Evolutionary conservation across 2,329 filamentous ascomycete species (phyloP), one percentile per base, ranked within the genome.

Genomic region (Fusarium xyrophilum): DNA sequence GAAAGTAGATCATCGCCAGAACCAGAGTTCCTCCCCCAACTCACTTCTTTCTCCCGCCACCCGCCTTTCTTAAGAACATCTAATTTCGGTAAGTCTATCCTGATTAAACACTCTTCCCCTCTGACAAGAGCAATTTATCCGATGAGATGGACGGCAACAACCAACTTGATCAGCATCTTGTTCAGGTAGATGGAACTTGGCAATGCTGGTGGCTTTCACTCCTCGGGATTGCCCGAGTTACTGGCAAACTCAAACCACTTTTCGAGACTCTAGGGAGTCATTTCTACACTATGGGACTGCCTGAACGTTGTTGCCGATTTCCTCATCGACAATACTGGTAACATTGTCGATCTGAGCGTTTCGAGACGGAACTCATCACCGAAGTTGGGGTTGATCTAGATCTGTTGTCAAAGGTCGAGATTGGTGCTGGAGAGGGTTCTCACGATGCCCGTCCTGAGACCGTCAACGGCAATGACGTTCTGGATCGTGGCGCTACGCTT

Each of bases 261-360:
- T 21, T 39, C 8, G 36, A 39, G n/a, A 10, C 36, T 21, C n/a
- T 7, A 21, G 36, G n/a, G 5, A 15, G 36, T 21, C 36, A 39
- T n/a, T 39, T 21, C n/a, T 21, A 39, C 36, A 39, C 5, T 73
- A 72, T 1, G 74, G 74, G 0, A 76, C 74, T 0, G 72, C 74
- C 44, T 76, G 74, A 7, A 74, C 73, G 9, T 76, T 75, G 57
- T 76, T 76, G 7, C 68, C 74, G 10, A 76, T 76, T 47, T 76
- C 74, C 47, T 76, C 76, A n/a, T 71, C 69, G 0, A 73, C 62
- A 3, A 74, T 71, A 8, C 63, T 71, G 0, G 71, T 67, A 30
- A 76, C 56, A 6, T 71, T 72, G 4, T 73, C 67, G 12, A 76
- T 55, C 23, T 76, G 74, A 0, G 74, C 57, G 21, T 76, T 56